Base-by-base conservation (phyloP, 805 yeast genomes). In the Candida xiaguanensis region DNA sequence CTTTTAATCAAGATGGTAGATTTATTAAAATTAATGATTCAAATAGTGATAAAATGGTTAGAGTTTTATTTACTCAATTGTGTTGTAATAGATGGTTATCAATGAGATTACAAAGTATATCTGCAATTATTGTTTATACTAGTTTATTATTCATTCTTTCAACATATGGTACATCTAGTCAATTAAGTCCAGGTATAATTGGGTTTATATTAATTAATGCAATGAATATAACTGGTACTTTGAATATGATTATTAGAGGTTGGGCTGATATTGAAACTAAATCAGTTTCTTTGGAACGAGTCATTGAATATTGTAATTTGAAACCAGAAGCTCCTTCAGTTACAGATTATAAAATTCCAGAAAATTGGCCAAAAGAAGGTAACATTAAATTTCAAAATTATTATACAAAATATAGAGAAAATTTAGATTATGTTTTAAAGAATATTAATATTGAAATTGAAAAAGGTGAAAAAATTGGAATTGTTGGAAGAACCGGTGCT, bases 401-500 rank as follows among this genome's bases (percentile, higher is more conserved):
- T 58, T 78, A 88, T 11, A 80, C 96, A 4, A 75, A 86, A 44
- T 90, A 90, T 57, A 79, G 96, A 60, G 77, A 80, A n/a, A 89
- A 82, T 41, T 71, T 91, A 47, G 95, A 85, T 34, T 72, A 84
- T 16, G 93, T 88, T 3, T 69, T 90, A 61, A 84, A 80, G 50
- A 67, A 80, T 42, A 75, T 91, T 50, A 72, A 67, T 42, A 53
- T 91, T 18, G 63, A 74, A 8, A 78, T 90, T 51, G 72, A 77
- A 36, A 78, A 89, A 1, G 68, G 75, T 40, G 97, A 90, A 57
- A 91, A 91, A 59, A 70, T 90, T 54, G 98, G 98, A 45, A 89
- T 90, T 60, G 97, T 90, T 39, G 98, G 98, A 17, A 76, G 98
- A 56, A 31, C 34, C 6, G 98, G 98, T 46, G 97, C 97, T 2